A percentile compares a stretch with the other conserved stretches of the same genome.
phyloP scores from a whole-genome alignment of 768 basidiomycete genomes.

The Neoboletus subvelutipes region DNA sequence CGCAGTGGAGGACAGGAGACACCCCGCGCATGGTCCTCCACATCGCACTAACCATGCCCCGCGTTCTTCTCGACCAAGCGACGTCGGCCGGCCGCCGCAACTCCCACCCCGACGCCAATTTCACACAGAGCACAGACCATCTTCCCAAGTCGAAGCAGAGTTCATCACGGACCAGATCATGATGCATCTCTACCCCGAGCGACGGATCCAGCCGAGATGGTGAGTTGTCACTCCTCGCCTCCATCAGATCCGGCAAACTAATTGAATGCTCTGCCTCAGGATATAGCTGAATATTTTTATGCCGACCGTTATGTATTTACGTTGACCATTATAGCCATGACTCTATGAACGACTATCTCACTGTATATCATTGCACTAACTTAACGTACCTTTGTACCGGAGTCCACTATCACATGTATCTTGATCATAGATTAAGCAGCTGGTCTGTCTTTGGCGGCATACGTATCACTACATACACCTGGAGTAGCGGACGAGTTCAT shows the following conservation, averaged over 20 bases:
- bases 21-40: slow-evolving; percentile 1
- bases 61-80: slow-evolving; percentile 17
- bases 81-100: slow-evolving; percentile 18
- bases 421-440: slow-evolving; percentile 12
- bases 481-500: not conserved
- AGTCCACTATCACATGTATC: slow-evolving; percentile 15
- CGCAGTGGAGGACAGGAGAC: slow-evolving; percentile 5
- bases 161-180: slow-evolving; percentile 35
- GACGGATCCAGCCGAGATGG: slow-evolving; percentile 33
- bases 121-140: slow-evolving; percentile 12
- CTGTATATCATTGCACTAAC: slow-evolving; percentile 16
- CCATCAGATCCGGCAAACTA: not conserved
- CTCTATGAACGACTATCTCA: slow-evolving; percentile 12
- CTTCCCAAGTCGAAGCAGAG: slow-evolving; percentile 33
- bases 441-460: slow-evolving; percentile 12
- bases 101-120: slow-evolving; percentile 15
- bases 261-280: slow-evolving; percentile 8
- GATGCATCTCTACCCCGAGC: slow-evolving; percentile 36
- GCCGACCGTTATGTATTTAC: slow-evolving; percentile 7
- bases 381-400: slow-evolving; percentile 22
- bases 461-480: not conserved
- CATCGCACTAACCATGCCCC: slow-evolving; percentile 1
- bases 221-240: slow-evolving; percentile 10
- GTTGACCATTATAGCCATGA: slow-evolving; percentile 12
- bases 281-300: slow-evolving; percentile 15